Evolutionary conservation across 2,329 filamentous ascomycete genomes (phyloP), one percentile per base, ranked within the genome.

Genomic region (Aspergillus awamori): DNA sequence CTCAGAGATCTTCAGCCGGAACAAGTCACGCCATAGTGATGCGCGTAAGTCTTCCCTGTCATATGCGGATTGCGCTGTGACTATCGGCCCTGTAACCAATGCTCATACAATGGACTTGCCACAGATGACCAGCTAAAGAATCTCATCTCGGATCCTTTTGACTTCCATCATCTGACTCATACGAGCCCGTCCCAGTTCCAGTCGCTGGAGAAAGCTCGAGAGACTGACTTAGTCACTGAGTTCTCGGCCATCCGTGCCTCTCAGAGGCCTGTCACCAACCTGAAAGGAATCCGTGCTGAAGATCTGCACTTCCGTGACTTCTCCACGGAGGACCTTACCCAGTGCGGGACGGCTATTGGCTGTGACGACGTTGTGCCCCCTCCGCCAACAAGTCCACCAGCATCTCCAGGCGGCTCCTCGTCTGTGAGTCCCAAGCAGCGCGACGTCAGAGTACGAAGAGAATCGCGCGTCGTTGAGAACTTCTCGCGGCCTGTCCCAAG

Each of bases 131-230:
- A 74, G 20, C 59, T 79, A 57, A 84, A 84, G 70, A 75, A 74
- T 45, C 76, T 77, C 60, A 88, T 88, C 56, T 89, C 86, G 0
- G 81, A 82, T 59, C 86, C 86, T 1, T 89, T 86, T 72, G 84
- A 87, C 67, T 89, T 89, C 69, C 85, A 88, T 63, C 86, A 88
- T 68, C 73, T 89, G 56, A 85, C 84, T 38, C 86, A 88, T 69
- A 86, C 85, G 28, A 81, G 82, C 59, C 81, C 82, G 24, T 74
- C 81, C 24, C 82, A 87, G 59, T 80, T 87, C 59, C 79, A 82
- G 33, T 77, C 77, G 4, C 73, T 87, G 20, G 81, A 85, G 41
- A 80, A 79, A 36, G 77, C 82, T 11, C 79, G 81, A 57, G 79
- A 83, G 58, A 77, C 80, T 59, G 81, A 85, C 30, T 75, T 87